These are phyloP conservation scores for Sistotremastrum niveocremeum DNA, from an alignment of 768 basidiomycete genomes.

Conservation along the genomic window DNA sequence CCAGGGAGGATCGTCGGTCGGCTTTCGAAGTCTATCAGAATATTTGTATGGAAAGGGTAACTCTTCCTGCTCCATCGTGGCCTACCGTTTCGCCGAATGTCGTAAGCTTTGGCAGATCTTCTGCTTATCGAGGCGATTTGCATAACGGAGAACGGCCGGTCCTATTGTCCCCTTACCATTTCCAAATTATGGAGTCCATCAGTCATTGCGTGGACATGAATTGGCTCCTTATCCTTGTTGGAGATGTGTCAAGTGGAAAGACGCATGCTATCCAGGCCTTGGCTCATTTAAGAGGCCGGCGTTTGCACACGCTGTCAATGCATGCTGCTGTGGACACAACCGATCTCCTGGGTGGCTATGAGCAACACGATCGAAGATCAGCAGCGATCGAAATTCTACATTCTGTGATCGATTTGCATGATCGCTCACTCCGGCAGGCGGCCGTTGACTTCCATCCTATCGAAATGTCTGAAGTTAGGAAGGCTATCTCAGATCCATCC, in stretches of 20 bases:
- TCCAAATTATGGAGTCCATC: slow-evolving; percentile 45
- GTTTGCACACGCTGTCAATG: slow-evolving; percentile 59
- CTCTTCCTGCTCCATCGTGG: not conserved
- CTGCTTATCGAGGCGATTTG: slow-evolving; percentile 1
- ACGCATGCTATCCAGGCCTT: slow-evolving; percentile 55
- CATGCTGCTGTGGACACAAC: slow-evolving; percentile 84
- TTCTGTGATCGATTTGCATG: too few species aligned
- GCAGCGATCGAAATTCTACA: not conserved
- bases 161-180: too few species aligned
- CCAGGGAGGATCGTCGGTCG: slow-evolving; percentile 40
- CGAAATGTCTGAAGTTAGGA: too few species aligned
- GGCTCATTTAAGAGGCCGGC: slow-evolving; percentile 56
- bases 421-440: too few species aligned
- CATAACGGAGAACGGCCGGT: too few species aligned
- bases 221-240: slow-evolving; percentile 86
- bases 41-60: too few species aligned
- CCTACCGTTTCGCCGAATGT: slow-evolving; percentile 21
- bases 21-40: slow-evolving; percentile 11
- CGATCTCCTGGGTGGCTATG: slow-evolving; percentile 91
- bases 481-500: too few species aligned
- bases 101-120: not conserved
- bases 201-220: slow-evolving; percentile 57
- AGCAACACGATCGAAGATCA: slow-evolving; percentile 54
- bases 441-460: too few species aligned
- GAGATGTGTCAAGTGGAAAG: slow-evolving; percentile 64